A percentile compares a stretch with the other conserved stretches of the same genome.
These are phyloP conservation scores for Trichophyton equinum DNA, from an alignment of 2,329 filamentous ascomycete genomes.

Conservation along the genomic window DNA sequence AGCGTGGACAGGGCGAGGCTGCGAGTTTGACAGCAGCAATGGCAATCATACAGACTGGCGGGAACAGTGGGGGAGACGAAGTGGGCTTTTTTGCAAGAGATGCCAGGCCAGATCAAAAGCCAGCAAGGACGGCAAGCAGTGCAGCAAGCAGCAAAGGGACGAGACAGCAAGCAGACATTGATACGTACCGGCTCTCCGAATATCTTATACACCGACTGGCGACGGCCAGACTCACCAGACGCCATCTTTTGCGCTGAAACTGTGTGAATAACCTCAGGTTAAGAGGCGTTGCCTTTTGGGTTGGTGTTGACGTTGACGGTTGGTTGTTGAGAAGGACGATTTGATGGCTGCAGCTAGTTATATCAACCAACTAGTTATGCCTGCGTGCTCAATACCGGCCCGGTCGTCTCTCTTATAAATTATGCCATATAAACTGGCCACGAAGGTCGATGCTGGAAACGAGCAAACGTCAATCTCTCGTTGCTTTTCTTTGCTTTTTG, in stretches of 20 bases:
- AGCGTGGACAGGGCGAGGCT: not conserved
- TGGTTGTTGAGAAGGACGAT: not conserved
- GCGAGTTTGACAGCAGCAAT: not conserved
- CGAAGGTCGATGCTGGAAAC: too few relatives aligned
- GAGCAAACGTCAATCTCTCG: too few relatives aligned
- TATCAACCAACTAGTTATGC: not conserved
- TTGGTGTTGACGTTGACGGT: too few relatives aligned
- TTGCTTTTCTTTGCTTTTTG: not conserved
- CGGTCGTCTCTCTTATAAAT: not conserved
- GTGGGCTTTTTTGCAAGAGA: not conserved
- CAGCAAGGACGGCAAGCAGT: not conserved
- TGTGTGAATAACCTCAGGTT: too few relatives aligned
- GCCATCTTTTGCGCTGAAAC: conserved; percentile 18
- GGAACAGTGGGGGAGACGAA: not conserved
- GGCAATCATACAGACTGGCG: not conserved
- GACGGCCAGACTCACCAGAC: conserved; percentile 19
- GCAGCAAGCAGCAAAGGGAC: not conserved
- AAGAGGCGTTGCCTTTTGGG: too few relatives aligned
- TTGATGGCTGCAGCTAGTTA: not conserved
- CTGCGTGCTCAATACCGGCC: too few relatives aligned
- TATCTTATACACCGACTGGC: conserved; percentile 24
- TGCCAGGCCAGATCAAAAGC: not conserved
- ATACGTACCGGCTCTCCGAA: conserved; percentile 27
- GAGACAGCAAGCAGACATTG: not conserved
- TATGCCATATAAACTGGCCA: not conserved